A percentile compares a stretch with the other conserved stretches of the same genome.
Conservation (phyloP, 139 green algal species). For the Desmodesmus armatus region DNA sequence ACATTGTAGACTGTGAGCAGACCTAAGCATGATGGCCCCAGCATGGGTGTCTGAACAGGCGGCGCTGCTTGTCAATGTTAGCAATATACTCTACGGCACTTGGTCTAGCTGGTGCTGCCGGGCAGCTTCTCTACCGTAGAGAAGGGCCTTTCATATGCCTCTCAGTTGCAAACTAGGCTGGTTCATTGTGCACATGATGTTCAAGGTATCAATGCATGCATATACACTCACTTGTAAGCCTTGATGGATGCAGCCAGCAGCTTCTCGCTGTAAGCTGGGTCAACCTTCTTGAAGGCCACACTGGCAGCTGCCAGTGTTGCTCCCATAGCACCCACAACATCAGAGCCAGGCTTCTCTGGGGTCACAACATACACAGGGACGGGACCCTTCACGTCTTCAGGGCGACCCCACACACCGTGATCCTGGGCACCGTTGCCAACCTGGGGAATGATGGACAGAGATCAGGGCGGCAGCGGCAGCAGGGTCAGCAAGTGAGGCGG, state of each 20-base stretch:
- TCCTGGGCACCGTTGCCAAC: constrained; percentile 39
- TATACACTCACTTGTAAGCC: constrained; percentile 43
- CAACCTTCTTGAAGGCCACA: constrained; percentile 22
- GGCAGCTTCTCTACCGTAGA: no score
- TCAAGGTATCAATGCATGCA: no score
- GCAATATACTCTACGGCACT: no score
- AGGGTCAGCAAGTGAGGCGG: neutral
- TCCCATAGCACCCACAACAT: constrained; percentile 44
- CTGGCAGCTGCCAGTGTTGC: constrained; percentile 40
- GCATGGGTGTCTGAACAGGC: no score
- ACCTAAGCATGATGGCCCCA: no score
- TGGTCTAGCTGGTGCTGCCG: no score
- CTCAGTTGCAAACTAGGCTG: no score
- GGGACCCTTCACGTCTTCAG: constrained; percentile 41
- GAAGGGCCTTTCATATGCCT: no score
- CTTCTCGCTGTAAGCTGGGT: constrained; percentile 28
- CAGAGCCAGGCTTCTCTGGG: constrained; percentile 30
- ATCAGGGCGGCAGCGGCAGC: neutral
- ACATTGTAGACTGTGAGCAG: no score
- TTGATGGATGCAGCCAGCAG: constrained; percentile 34
- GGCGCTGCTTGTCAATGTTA: no score
- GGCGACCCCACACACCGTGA: constrained; percentile 39
- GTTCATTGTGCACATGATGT: no score
- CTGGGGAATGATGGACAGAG: neutral
- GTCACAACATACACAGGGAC: constrained; percentile 47